Base-by-base conservation (phyloP, 2,329 filamentous ascomycete genomes). In the Chrysoporthe puriensis region DNA sequence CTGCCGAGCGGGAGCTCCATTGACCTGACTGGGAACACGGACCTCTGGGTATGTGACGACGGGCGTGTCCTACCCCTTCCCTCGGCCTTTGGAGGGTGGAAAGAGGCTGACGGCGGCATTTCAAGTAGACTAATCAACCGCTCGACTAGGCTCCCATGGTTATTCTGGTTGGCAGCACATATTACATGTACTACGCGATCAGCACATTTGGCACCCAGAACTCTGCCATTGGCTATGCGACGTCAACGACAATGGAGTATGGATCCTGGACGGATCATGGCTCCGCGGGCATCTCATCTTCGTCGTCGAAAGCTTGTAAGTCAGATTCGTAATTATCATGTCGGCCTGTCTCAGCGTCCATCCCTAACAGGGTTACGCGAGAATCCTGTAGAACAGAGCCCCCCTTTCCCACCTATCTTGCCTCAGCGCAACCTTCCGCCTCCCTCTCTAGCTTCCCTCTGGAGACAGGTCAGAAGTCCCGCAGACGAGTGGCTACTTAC, bases 171-270 rank as follows among this genome's bases (percentile, higher is more conserved):
- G 85, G 84, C 70, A 79, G 78, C 64, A 80, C 81, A 0, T 91
- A 90, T 78, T 85, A 90, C 72, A 83, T 92, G n/a, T 91, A 89
- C 82, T 90, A 91, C 77, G 81, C 85, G 1, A 87, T 90, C n/a
- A 88, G 84, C 46, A 80, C 83, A 0, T 90, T 89, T 70, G 88
- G 88, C 0, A 83, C 81, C 0, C 87, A 90, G 70, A 77, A 82
- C 75, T 88, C 85, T 0, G 86, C 86, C 44, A 90, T 91, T 70
- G 89, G 90, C 21, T 77, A 82, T 13, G 83, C 82, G 3, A 82
- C 73, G 26, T 78, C 77, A 0, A 58, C 70, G 2, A 71, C 63
- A 34, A 48, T 74, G 46, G 73, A 74, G 48, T 36, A 8, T 4
- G 79, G 84, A n/a, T 80, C 77, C 9, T 88, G 84, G 84, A 85